Conservation (phyloP, 805 yeast species). For the Cyberlindnera maritima region DNA sequence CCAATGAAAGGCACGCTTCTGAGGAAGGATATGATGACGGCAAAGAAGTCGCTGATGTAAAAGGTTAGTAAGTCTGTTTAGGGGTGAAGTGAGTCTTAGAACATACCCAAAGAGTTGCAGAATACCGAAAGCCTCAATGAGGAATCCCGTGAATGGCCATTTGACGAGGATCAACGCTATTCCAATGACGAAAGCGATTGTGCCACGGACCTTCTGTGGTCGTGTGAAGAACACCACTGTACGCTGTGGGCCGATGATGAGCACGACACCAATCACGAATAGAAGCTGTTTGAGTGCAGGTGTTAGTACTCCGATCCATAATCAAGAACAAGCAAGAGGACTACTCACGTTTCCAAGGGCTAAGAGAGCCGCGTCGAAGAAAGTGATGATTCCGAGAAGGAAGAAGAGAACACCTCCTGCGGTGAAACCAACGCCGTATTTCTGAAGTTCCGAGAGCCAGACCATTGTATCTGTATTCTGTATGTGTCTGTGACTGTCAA, state of each 20-base stretch:
- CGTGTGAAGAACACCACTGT: slow-evolving; percentile 81
- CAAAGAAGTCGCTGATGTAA: slow-evolving; percentile 63
- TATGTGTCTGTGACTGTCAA: background rate
- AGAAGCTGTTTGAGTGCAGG: slow-evolving; percentile 16
- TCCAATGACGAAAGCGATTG: slow-evolving; percentile 75
- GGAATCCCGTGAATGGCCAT: slow-evolving; percentile 80
- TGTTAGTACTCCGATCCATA: background rate
- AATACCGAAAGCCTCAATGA: slow-evolving; percentile 85
- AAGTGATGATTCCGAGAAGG: slow-evolving; percentile 75
- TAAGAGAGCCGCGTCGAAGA: slow-evolving; percentile 84
- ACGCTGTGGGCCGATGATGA: slow-evolving; percentile 86
- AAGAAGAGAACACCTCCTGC: slow-evolving; percentile 72
- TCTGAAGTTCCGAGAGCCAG: slow-evolving; percentile 20
- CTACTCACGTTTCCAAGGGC: slow-evolving; percentile 80
- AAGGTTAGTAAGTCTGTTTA: slow-evolving; percentile 25
- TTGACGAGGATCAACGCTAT: slow-evolving; percentile 70
- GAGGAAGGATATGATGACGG: slow-evolving; percentile 81
- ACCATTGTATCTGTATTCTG: slow-evolving; percentile 5
- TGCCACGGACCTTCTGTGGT: slow-evolving; percentile 83
- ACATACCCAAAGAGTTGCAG: slow-evolving; percentile 67
- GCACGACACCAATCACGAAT: slow-evolving; percentile 62
- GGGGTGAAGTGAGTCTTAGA: no score
- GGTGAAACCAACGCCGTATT: slow-evolving; percentile 90
- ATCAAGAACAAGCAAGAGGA: slow-evolving; percentile 38
- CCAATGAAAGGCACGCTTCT: slow-evolving; percentile 89